Base-by-base conservation (phyloP, 495 filamentous ascomycete species). In the Tuber brumale region DNA sequence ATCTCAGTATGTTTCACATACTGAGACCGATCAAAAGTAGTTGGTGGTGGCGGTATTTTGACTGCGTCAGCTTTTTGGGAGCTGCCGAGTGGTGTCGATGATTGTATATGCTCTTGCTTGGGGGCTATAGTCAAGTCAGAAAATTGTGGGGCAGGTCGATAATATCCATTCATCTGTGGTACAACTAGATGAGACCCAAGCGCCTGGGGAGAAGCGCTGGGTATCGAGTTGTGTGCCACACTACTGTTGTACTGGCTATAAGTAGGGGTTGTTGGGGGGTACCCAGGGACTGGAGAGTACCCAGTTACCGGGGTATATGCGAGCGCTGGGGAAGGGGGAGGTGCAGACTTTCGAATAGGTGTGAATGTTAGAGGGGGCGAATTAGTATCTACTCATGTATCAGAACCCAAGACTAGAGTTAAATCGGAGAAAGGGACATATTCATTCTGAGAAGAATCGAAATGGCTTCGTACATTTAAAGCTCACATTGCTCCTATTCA, bases 31-130 rank as follows among this genome's bases (percentile, higher is more conserved):
- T 83, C 82, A 41, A 83, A 82, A 23, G 76, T 76, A 19, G 74
- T 75, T 37, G 80, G 76, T 31, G 76, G 76, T 35, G 74, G 70
- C 19, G 82, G 79, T 39, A 83, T 61, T 89, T 88, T 16, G 88
- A 88, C 82, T 90, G 88, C 73, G 94, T 84, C 73, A 93, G 86
- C 76, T 90, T 89, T 79, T 92, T 90, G 70, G 95, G 85, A 79
- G 92, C 90, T 81, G 89, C 85, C 66, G 92, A 86, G 37, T 84
- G 87, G 76, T 83, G 85, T 75, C 86, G 87, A 73, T 44, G 74
- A 74, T 66, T 73, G 51, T 18, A 69, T 6, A 70, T 79, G 72
- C 41, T 23, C 61, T 23, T 75, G 51, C 31, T 69, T 70, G 23
- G 51, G 76, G 37, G 76, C 71, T 57, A 74, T 73, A 42, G 45